Conservation (phyloP, 768 basidiomycete genomes). For the Lactifluus pinguis region DNA sequence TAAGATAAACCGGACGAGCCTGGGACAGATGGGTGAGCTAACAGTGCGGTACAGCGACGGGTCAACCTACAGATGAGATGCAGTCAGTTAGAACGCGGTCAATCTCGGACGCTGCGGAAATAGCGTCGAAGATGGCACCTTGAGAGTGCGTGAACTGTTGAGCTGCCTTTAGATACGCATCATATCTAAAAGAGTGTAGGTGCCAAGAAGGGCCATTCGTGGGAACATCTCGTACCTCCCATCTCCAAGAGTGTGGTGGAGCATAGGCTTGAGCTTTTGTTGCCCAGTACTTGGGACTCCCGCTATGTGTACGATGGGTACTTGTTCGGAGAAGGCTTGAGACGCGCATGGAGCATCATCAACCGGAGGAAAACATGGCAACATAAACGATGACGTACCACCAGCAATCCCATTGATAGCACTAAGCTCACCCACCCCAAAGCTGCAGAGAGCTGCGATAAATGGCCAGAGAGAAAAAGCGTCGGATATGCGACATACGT, state of each 20-base stretch:
- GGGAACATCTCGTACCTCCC: constrained; percentile 40
- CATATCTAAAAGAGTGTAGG: constrained; percentile 40
- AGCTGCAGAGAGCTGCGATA: constrained; percentile 33
- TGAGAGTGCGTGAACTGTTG: constrained; percentile 68
- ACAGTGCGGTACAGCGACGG: background rate
- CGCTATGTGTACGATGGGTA: constrained; percentile 84
- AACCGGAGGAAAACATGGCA: background rate
- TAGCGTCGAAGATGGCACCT: constrained; percentile 44
- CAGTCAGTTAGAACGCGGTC: constrained; percentile 71
- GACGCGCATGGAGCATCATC: background rate
- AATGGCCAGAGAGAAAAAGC: background rate
- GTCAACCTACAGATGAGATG: background rate
- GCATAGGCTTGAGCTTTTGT: constrained; percentile 59
- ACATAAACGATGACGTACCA: constrained; percentile 30
- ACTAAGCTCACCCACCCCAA: constrained; percentile 90
- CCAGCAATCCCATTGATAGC: constrained; percentile 82
- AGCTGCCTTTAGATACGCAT: constrained; percentile 70
- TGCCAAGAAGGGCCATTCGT: background rate
- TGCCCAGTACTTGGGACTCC: constrained; percentile 71
- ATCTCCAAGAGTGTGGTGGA: constrained; percentile 87
- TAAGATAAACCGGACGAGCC: constrained; percentile 83
- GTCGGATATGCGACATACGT: constrained; percentile 39
- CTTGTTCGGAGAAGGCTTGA: constrained; percentile 77
- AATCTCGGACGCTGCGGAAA: constrained; percentile 56
- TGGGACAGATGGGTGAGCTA: constrained; percentile 22